Percentiles rank a stretch among this genome's conserved stretches.
phyloP scores from a whole-genome alignment of 192 early-diverging fungal genomes.

The Phlyctochytrium bullatum region DNA sequence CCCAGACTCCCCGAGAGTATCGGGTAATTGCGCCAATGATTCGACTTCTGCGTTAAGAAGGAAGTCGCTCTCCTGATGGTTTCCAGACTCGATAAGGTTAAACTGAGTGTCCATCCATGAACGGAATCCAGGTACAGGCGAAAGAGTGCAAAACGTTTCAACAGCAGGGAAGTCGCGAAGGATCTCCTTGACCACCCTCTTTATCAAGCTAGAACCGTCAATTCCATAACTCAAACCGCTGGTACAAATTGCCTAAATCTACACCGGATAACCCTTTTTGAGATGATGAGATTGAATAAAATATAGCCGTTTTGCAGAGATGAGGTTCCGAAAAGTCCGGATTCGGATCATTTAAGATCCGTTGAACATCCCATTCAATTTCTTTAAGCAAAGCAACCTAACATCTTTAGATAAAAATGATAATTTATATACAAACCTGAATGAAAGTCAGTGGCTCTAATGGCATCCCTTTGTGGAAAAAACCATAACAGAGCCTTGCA shows the following conservation, averaged over 20 bases:
- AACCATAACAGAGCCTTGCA: conserved; percentile 78
- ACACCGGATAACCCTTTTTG: conserved; percentile 85
- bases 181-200: conserved; percentile 81
- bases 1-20: neutral
- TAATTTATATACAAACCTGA: conserved; percentile 47
- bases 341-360: conserved; percentile 18
- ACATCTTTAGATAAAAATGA: conserved; percentile 11
- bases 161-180: conserved; percentile 67
- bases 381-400: conserved; percentile 64
- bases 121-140: conserved; percentile 87
- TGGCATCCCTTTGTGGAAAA: conserved; percentile 76
- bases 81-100: conserved; percentile 8
- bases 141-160: conserved; percentile 80
- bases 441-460: conserved; percentile 87
- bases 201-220: conserved; percentile 52
- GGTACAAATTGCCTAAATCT: conserved; percentile 78
- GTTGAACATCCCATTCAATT: conserved; percentile 67
- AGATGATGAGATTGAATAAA: conserved; percentile 88
- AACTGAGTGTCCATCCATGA: conserved; percentile 64
- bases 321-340: conserved; percentile 29
- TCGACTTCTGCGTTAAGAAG: neutral
- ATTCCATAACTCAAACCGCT: neutral
- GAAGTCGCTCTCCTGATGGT: neutral
- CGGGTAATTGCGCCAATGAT: neutral
- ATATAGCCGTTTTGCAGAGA: conserved; percentile 72